These are phyloP conservation scores for Ceratocystis cubensis DNA, from an alignment of 2,329 filamentous ascomycete genomes.

Conservation along the genomic window DNA sequence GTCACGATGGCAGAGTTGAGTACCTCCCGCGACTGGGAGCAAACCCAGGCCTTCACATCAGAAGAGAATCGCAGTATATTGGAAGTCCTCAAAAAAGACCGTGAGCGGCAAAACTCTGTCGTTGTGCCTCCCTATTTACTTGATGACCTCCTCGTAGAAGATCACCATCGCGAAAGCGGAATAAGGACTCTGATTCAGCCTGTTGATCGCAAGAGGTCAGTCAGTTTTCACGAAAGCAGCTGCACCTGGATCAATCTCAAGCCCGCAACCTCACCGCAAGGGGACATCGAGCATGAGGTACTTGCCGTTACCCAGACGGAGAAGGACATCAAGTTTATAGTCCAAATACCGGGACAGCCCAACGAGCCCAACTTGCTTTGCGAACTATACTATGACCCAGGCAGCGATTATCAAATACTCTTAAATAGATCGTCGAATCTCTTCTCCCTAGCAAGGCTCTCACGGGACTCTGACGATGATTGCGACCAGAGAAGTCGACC, in stretches of 20 bases:
- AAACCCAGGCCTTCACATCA: conserved; percentile 1
- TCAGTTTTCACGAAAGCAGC: neutral
- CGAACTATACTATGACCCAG: conserved; percentile 4
- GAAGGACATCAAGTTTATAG: neutral
- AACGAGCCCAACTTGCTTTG: neutral
- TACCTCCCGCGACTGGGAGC: neutral
- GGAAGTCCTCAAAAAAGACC: neutral
- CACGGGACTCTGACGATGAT: neutral
- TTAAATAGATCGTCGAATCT: neutral
- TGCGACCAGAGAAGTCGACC: neutral
- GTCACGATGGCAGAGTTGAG: neutral
- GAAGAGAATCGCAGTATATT: neutral
- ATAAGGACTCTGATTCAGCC: neutral
- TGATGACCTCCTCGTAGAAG: neutral
- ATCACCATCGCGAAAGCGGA: neutral
- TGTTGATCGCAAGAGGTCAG: neutral
- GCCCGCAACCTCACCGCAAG: neutral
- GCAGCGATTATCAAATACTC: conserved; percentile 4
- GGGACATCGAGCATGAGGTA: neutral
- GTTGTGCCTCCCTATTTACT: neutral
- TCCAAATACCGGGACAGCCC: neutral
- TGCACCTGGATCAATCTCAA: neutral
- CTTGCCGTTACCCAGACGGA: conserved; percentile 1
- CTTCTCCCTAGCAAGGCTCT: neutral
- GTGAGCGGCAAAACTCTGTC: neutral